Conservation (phyloP, 1,284 basidiomycete species). For the Vanrija pseudolonga region DNA sequence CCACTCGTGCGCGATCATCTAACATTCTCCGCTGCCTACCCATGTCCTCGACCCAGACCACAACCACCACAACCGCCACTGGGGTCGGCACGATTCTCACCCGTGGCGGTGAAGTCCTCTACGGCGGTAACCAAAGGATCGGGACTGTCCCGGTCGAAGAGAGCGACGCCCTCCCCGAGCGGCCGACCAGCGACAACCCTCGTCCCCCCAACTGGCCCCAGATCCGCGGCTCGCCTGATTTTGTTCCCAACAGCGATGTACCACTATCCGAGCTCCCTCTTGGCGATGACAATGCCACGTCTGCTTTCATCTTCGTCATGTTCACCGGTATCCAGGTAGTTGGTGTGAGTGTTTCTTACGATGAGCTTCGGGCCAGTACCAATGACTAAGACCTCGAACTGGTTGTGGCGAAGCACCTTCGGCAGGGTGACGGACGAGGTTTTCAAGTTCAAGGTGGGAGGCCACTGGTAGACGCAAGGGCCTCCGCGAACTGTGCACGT, state of each 20-base stretch:
- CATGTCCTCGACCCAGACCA: too few relatives aligned
- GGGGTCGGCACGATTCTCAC: too few relatives aligned
- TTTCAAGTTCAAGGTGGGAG: constrained; percentile 16
- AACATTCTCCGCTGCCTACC: too few relatives aligned
- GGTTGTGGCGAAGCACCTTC: constrained; percentile 9
- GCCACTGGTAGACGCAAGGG: constrained; percentile 5
- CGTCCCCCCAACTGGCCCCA: neutral
- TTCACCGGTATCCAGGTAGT: constrained; percentile 7
- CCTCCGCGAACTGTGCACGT: too few relatives aligned
- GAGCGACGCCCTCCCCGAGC: neutral
- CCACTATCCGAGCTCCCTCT: constrained; percentile 1
- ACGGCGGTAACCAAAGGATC: neutral
- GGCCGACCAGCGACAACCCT: neutral
- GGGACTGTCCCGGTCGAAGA: neutral
- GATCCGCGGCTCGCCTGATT: neutral
- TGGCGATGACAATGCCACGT: constrained; percentile 10
- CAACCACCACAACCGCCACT: too few relatives aligned
- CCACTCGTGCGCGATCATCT: too few relatives aligned
- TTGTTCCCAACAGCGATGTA: neutral
- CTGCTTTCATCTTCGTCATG: constrained; percentile 13
- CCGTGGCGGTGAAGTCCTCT: too few relatives aligned
- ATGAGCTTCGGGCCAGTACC: neutral
- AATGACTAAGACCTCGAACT: neutral
- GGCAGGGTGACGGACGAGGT: constrained; percentile 11
- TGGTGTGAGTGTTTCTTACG: neutral